These are phyloP conservation scores for Nicotiana attenuata DNA, from an alignment of 257 asterid species.

Conservation along the genomic window DNA sequence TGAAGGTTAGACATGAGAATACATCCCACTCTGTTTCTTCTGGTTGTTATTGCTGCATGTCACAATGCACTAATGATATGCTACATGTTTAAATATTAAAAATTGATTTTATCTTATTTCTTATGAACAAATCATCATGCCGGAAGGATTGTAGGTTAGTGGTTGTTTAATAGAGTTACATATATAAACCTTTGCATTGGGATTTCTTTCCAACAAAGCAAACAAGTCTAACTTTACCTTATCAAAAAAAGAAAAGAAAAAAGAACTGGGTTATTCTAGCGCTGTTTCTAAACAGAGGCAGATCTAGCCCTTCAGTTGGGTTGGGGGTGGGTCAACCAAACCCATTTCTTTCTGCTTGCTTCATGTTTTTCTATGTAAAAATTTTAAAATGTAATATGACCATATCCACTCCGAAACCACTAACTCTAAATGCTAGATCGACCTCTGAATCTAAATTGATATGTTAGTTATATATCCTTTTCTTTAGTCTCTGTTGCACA, in stretches of 20 bases:
- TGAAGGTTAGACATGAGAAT: constrained; percentile 43
- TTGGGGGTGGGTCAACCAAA: neutral
- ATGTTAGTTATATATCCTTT: neutral
- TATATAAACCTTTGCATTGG: neutral
- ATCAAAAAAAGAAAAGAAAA: neutral
- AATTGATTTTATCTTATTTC: neutral
- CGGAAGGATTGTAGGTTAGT: neutral
- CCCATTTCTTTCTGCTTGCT: neutral
- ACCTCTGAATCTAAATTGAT: neutral
- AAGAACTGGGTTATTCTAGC: neutral
- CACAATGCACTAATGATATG: neutral
- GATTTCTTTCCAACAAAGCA: neutral
- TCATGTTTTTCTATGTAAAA: neutral
- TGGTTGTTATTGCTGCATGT: neutral
- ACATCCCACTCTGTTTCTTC: neutral
- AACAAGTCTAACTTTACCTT: neutral
- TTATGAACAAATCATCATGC: neutral
- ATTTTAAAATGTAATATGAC: neutral
- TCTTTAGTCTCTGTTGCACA: neutral
- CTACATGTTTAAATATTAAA: neutral
- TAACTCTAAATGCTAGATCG: neutral
- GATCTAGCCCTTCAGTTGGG: neutral
- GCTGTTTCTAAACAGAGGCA: neutral
- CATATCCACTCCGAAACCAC: neutral
- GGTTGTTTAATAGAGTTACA: neutral